Base-by-base conservation (phyloP, 2,329 filamentous ascomycete species). In the Paecilomyces variotii region DNA sequence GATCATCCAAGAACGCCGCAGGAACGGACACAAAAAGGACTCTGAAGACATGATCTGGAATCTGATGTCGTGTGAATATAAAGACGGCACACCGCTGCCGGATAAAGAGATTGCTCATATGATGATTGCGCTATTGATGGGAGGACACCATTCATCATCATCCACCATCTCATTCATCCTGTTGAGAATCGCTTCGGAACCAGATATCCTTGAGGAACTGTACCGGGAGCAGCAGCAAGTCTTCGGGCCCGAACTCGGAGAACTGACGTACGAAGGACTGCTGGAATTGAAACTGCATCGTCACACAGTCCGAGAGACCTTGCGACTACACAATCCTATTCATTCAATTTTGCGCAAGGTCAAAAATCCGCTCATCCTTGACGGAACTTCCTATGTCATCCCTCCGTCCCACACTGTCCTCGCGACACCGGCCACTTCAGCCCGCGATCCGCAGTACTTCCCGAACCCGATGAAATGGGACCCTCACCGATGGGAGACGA, bases 331-430 rank as follows among this genome's bases (percentile, higher is more conserved):
- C 74, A 89, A 91, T 1, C 92, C 92, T 0, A 97, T 97, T 69
- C 92, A 97, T 82, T 94, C 90, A 55, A 96, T 97, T 70, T 85
- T 97, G 82, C 90, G 92, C 67, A 89, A 90, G 67, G 93, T 96
- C 73, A 96, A 93, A 79, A 84, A 85, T 64, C 91, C 92, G 60
- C 90, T 97, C 84, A 83, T 86, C 10, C 84, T 96, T 27, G 86
- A 91, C 30, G 89, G 89, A 63, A 95, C 90, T 50, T 88, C 88
- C 66, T 96, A 87, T 70, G 85, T 90, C 58, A 85, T 97, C 63
- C 92, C 93, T 6, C 84, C 88, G 3, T 85, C 83, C 52, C 91
- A 96, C 78, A 86, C 84, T 39, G 85, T 97, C 52, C 85, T 97
- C 64, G 87, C 92, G 45, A 90, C 92, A 1, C 91, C 92, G 1